Base-by-base conservation (phyloP, 768 basidiomycete genomes). In the Termitomyces bulborhizus region DNA sequence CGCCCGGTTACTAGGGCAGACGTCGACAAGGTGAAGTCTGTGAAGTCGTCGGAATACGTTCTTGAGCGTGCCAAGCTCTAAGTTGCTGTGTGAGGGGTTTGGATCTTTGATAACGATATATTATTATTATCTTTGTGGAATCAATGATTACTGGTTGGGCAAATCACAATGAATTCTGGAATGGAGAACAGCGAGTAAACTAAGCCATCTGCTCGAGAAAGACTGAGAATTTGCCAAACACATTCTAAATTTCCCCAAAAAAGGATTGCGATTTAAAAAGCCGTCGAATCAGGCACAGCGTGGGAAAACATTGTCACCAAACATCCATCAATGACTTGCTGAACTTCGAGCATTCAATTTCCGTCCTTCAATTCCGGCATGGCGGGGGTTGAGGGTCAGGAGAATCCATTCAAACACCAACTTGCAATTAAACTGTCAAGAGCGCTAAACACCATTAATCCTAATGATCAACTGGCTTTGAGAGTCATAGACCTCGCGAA, bases 401-500 rank as follows among this genome's bases (percentile, higher is more conserved):
- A 40, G 37, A 72, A 76, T 55, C 75, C 77, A 24, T 88, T 87
- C 66, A 80, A 73, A 43, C 87, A 91, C 66, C 76, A 83, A 50
- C 66, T 90, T 31, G 88, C 87, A 24, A 85, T 90, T 57, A 83
- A 88, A 72, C 78, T 96, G 8, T 93, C 92, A 1, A 73, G 93
- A 34, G 82, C 83, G 3, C 77, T 94, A 63, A 94, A 93, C 67
- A 76, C 77, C 13, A 67, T 93, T 56, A 90, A 90, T 63, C 89
- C 90, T 0, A 96, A 95, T 66, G 88, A 91, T 61, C 69, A 88
- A 3, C 79, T 96, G 21, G 93, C 92, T 3, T 76, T 80, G 58
- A 74, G 86, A 55, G 88, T 95, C 34, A 83, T 85, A 26, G 87
- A 89, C 62, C 86, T 95, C 56, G 91, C 91, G 6, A 85, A 82